Evolutionary conservation across 176 grass and related monocot genomes (phyloP).

Genomic region (Chloris gayana): DNA sequence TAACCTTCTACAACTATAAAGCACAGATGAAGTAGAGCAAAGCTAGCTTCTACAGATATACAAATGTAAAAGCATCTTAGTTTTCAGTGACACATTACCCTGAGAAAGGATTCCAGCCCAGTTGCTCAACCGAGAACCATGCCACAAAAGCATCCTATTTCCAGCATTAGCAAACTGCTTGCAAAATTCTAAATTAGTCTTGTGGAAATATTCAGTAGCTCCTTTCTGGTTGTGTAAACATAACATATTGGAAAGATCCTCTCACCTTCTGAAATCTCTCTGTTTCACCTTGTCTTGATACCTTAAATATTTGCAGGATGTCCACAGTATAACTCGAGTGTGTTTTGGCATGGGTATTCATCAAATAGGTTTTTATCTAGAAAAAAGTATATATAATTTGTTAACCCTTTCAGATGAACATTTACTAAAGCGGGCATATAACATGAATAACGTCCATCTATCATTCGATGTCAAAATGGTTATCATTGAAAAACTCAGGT

Average conservation of each 20-base stretch:
- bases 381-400: slow-evolving; percentile 11
- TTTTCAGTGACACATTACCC: slow-evolving; percentile 48
- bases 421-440: slow-evolving; percentile 15
- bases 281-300: slow-evolving; percentile 73
- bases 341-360: slow-evolving; percentile 85
- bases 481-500: background rate
- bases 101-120: slow-evolving; percentile 96
- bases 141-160: slow-evolving; percentile 99
- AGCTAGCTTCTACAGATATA: slow-evolving; percentile 24
- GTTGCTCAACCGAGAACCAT: slow-evolving; percentile 92
- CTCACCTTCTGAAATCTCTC: slow-evolving; percentile 76
- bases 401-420: slow-evolving; percentile 12
- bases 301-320: slow-evolving; percentile 86
- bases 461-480: background rate
- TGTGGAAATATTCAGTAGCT: background rate
- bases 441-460: slow-evolving; percentile 6
- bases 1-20: slow-evolving; percentile 19
- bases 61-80: slow-evolving; percentile 10
- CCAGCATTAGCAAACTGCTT: slow-evolving; percentile 67
- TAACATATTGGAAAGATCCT: slow-evolving; percentile 15
- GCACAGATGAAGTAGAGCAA: background rate
- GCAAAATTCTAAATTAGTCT: slow-evolving; percentile 18
- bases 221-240: slow-evolving; percentile 29
- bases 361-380: slow-evolving; percentile 87
- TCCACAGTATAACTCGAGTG: slow-evolving; percentile 79